Evolutionary conservation across 2,329 filamentous ascomycete genomes (phyloP), one percentile per base, ranked within the genome.

Genomic region (Huntiella abstrusa): DNA sequence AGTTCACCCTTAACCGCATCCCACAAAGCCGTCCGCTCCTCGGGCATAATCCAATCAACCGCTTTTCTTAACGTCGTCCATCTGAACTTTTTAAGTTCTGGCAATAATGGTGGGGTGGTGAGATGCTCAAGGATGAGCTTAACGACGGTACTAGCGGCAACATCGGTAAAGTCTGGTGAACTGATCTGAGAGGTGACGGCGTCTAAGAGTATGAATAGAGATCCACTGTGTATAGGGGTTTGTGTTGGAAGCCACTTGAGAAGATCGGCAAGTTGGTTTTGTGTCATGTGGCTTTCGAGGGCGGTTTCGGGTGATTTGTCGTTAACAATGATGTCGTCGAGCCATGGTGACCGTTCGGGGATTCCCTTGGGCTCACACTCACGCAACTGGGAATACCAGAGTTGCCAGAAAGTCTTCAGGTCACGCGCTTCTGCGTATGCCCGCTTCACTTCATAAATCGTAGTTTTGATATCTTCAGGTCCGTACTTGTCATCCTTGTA

Each of bases 371-470:
- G 53, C 47, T 64, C 59, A 12, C 58, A 55, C 11, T 59, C 54
- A 34, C 57, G 59, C 1, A 70, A 57, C 47, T 67, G 62, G 37
- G 59, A 53, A 41, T 61, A 66, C 69, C 69, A 73, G 2, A 64
- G 54, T 41, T 61, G 62, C 49, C 71, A 49, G 47, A 71, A 72
- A 65, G 63, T 45, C 67, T 64, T 8, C 59, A 62, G 4, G 58
- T 63, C 5, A 62, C 62, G 51, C 64, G 67, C 66, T 44, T 62
- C 56, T 2, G 64, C 62, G 15, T 71, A 60, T 1, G 63, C 57
- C 2, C 59, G 57, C 3, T 71, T 58, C 4, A 69, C 62, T 8
- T 60, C 54, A 3, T 43, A 44, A 12, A 51, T 41, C 19, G 45
- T 41, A 15, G 49, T 46, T 19, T 49, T 42, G 55, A 54, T 28